phyloP scores from a whole-genome alignment of 331 rosid genomes.

The Quercus lobata region DNA sequence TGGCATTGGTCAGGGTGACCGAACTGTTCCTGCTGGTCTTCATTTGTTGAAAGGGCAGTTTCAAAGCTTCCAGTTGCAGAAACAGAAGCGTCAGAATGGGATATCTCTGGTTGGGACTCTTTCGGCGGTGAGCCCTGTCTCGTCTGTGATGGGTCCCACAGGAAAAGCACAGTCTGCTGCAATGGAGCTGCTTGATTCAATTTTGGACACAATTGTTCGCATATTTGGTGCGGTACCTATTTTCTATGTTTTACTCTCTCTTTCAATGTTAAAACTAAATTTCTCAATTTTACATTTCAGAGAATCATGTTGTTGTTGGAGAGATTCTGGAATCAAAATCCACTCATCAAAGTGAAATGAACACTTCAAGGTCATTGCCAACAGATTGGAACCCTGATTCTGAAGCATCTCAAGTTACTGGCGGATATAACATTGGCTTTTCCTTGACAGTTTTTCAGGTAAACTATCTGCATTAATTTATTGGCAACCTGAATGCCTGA shows the following conservation, averaged over 20 bases:
- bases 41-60: constrained; percentile 79
- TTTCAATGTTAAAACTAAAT: constrained; percentile 17
- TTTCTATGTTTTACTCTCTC: background rate
- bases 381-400: constrained; percentile 76
- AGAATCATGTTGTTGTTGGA: constrained; percentile 93
- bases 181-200: constrained; percentile 82
- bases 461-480: constrained; percentile 7
- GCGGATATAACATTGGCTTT: constrained; percentile 95
- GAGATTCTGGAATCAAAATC: constrained; percentile 86
- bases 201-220: constrained; percentile 75
- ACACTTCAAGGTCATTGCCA: constrained; percentile 71
- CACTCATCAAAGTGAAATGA: constrained; percentile 56
- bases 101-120: constrained; percentile 69
- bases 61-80: constrained; percentile 74
- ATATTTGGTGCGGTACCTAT: constrained; percentile 64
- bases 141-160: constrained; percentile 90
- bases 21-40: constrained; percentile 47
- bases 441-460: constrained; percentile 98
- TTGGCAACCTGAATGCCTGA: constrained; percentile 9
- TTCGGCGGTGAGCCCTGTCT: constrained; percentile 93
- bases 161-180: constrained; percentile 92
- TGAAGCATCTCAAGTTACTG: constrained; percentile 86
- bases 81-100: constrained; percentile 89
- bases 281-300: constrained; percentile 35
- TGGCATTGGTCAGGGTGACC: constrained; percentile 57